A percentile compares a stretch with the other conserved stretches of the same genome.
phyloP scores from a whole-genome alignment of 192 early-diverging fungal species.

The Coemansia brasiliensis region DNA sequence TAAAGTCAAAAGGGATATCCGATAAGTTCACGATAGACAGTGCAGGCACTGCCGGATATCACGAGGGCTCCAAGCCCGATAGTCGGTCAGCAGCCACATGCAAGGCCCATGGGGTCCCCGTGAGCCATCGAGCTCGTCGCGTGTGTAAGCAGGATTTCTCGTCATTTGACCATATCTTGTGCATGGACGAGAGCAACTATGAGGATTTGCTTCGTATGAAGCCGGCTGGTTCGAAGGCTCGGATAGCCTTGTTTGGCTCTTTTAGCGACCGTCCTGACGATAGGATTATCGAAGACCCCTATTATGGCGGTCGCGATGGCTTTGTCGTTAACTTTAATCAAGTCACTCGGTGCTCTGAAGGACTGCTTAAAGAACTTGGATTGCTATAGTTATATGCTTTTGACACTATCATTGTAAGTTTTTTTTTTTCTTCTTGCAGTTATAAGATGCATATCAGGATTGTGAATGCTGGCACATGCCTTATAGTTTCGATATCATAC shows the following conservation, averaged over 20 bases:
- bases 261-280: slow-evolving; percentile 20
- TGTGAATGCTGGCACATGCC: too few species aligned
- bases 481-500: too few species aligned
- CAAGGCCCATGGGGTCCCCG: slow-evolving; percentile 65
- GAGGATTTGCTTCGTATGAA: slow-evolving; percentile 55
- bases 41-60: slow-evolving; percentile 82
- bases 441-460: too few species aligned
- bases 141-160: slow-evolving; percentile 64
- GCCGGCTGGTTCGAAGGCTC: slow-evolving; percentile 42
- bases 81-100: slow-evolving; percentile 67
- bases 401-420: too few species aligned
- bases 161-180: slow-evolving; percentile 82
- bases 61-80: slow-evolving; percentile 75
- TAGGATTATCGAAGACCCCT: slow-evolving; percentile 48
- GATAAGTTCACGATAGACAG: slow-evolving; percentile 76
- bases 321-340: slow-evolving; percentile 50
- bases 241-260: slow-evolving; percentile 43
- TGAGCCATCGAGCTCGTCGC: slow-evolving; percentile 74
- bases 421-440: too few species aligned
- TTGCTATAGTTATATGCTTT: slow-evolving; percentile 11
- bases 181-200: slow-evolving; percentile 87
- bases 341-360: slow-evolving; percentile 44
- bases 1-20: slow-evolving; percentile 60
- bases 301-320: slow-evolving; percentile 49
- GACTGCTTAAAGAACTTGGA: slow-evolving; percentile 33